These are phyloP conservation scores for Phytophthora sp. DNA, from an alignment of 352 stramenopile genomes.

Conservation along the genomic window DNA sequence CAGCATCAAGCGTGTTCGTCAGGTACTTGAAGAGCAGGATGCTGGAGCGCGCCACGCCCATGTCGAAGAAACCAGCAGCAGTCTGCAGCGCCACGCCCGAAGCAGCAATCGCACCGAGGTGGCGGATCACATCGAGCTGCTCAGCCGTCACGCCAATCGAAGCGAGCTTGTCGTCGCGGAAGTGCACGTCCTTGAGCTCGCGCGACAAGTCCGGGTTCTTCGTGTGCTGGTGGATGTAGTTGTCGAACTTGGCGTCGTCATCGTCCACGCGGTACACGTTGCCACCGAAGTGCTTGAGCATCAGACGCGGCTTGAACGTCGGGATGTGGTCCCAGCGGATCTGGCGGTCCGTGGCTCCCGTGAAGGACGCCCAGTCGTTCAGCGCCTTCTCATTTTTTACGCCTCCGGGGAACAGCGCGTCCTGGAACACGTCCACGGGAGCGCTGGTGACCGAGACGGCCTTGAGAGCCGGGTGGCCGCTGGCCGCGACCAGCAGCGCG, in stretches of 20 bases:
- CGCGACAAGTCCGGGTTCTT: conserved; percentile 64
- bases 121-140: conserved; percentile 59
- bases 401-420: conserved; percentile 77
- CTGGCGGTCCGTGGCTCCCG: conserved; percentile 74
- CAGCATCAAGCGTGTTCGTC: conserved; percentile 74
- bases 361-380: conserved; percentile 74
- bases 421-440: conserved; percentile 70
- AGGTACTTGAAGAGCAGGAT: conserved; percentile 84
- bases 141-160: conserved; percentile 47
- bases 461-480: conserved; percentile 71
- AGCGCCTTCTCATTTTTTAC: conserved; percentile 77
- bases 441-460: conserved; percentile 75
- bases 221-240: conserved; percentile 67
- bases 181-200: conserved; percentile 58
- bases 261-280: conserved; percentile 85
- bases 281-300: conserved; percentile 88
- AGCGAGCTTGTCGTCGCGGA: conserved; percentile 69
- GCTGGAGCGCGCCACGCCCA: conserved; percentile 69
- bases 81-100: conserved; percentile 76
- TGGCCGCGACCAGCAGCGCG: conserved; percentile 65
- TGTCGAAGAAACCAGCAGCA: conserved; percentile 83
- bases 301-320: conserved; percentile 75
- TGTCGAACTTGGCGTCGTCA: conserved; percentile 63
- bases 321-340: conserved; percentile 78
- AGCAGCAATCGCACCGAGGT: conserved; percentile 63